These are phyloP conservation scores for Lactarius akahatsu DNA, from an alignment of 768 basidiomycete species.

Conservation along the genomic window DNA sequence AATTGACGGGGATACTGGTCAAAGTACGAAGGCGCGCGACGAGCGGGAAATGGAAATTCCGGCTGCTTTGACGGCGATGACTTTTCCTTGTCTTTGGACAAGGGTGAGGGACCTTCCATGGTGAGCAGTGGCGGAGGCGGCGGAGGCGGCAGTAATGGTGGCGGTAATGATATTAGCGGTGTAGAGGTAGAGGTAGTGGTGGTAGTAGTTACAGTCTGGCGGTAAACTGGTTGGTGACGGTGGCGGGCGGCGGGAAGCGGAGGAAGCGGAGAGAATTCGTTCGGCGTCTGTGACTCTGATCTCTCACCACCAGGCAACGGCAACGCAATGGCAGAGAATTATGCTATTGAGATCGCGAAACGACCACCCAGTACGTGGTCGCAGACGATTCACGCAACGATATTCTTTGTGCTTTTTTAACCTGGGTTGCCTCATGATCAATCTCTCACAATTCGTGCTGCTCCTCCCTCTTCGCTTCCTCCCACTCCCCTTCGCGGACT, in stretches of 20 bases:
- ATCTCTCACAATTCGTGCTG: conserved; percentile 69
- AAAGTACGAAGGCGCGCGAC: conserved; percentile 32
- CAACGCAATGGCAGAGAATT: conserved; percentile 13
- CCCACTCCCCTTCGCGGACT: conserved; percentile 55
- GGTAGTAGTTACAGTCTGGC: not conserved
- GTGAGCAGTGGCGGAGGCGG: not conserved
- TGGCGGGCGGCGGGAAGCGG: not conserved
- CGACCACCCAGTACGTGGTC: conserved; percentile 57
- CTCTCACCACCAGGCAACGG: not conserved
- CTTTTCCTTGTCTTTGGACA: conserved; percentile 37
- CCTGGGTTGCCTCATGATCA: conserved; percentile 64
- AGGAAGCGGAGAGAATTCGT: not conserved
- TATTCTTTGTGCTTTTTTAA: conserved; percentile 59
- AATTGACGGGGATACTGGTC: conserved; percentile 48
- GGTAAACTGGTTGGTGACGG: not conserved
- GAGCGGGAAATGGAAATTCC: conserved; percentile 27
- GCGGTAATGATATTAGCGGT: not conserved
- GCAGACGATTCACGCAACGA: conserved; percentile 47
- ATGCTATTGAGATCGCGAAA: conserved; percentile 51
- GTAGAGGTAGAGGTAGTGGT: not conserved
- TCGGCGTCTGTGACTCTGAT: not conserved
- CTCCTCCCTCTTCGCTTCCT: conserved; percentile 65
- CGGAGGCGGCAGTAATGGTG: no score
- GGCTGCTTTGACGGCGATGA: conserved; percentile 28
- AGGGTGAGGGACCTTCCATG: not conserved